Evolutionary conservation across 2,329 filamentous ascomycete species (phyloP).

Genomic region (Epichloe brachyelytri): DNA sequence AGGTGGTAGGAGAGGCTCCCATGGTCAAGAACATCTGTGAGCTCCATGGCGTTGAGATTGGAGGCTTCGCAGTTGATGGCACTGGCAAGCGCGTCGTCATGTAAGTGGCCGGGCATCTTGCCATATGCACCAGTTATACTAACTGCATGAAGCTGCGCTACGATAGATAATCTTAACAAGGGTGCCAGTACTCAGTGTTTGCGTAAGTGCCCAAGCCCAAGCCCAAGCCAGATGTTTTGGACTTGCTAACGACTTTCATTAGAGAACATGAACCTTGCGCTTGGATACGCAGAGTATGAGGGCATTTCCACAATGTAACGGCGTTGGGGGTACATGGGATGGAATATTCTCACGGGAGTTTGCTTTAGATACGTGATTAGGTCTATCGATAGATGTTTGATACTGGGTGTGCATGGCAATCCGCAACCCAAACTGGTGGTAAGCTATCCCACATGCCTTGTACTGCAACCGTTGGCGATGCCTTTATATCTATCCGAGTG

Average conservation of each 20-base stretch:
- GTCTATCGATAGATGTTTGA: no score
- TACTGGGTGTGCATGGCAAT: no score
- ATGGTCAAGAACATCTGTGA: slow-evolving; percentile 73
- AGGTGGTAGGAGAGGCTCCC: slow-evolving; percentile 78
- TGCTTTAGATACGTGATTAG: no score
- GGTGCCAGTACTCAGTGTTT: slow-evolving; percentile 86
- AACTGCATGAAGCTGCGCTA: slow-evolving; percentile 39
- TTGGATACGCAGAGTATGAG: slow-evolving; percentile 79
- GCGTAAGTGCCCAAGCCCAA: slow-evolving; percentile 46
- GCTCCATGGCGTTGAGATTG: slow-evolving; percentile 85
- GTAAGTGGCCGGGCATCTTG: slow-evolving; percentile 24
- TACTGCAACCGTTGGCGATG: no score
- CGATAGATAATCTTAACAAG: slow-evolving; percentile 89
- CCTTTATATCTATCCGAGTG: no score
- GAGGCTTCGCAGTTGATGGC: slow-evolving; percentile 86
- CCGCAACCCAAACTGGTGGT: no score
- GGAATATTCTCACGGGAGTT: no score
- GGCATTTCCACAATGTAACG: slow-evolving; percentile 53
- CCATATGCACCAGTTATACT: not conserved
- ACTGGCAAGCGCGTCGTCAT: slow-evolving; percentile 87
- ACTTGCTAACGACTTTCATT: slow-evolving; percentile 40
- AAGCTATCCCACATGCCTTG: no score
- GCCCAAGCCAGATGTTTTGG: not conserved
- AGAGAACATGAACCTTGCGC: slow-evolving; percentile 91
- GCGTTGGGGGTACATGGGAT: not conserved